A percentile compares a stretch with the other conserved stretches of the same genome.
Conservation (phyloP, 257 asterid species). For the Solanum stenotomum region DNA sequence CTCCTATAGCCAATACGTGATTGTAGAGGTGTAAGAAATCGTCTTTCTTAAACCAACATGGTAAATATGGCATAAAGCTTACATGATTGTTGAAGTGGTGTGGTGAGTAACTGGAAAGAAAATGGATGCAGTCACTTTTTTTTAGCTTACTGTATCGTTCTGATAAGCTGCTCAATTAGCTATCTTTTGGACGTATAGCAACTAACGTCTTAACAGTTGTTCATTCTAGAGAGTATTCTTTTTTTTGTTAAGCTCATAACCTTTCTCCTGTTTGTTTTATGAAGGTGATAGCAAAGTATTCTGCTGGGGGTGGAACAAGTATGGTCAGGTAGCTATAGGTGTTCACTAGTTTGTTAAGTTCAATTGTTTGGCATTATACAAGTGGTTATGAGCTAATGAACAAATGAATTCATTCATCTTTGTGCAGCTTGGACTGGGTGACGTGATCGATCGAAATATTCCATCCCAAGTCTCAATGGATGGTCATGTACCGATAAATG, state of each 20-base stretch:
- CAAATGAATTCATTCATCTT: background rate
- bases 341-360: background rate
- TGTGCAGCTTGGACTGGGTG: conserved; percentile 81
- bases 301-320: conserved; percentile 99
- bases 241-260: background rate
- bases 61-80: background rate
- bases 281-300: conserved; percentile 71
- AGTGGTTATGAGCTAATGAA: background rate
- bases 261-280: background rate
- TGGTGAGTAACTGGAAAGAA: background rate
- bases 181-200: background rate
- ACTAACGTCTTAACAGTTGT: background rate
- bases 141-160: background rate
- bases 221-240: background rate
- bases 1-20: background rate
- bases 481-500: conserved; percentile 43
- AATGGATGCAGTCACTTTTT: background rate
- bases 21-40: background rate
- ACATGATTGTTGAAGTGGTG: background rate
- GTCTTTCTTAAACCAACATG: background rate
- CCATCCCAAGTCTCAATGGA: conserved; percentile 57
- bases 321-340: conserved; percentile 69
- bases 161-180: background rate
- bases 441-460: conserved; percentile 76
- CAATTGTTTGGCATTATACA: background rate